Base-by-base conservation (phyloP, 768 basidiomycete genomes). In the Lactarius tabidus region DNA sequence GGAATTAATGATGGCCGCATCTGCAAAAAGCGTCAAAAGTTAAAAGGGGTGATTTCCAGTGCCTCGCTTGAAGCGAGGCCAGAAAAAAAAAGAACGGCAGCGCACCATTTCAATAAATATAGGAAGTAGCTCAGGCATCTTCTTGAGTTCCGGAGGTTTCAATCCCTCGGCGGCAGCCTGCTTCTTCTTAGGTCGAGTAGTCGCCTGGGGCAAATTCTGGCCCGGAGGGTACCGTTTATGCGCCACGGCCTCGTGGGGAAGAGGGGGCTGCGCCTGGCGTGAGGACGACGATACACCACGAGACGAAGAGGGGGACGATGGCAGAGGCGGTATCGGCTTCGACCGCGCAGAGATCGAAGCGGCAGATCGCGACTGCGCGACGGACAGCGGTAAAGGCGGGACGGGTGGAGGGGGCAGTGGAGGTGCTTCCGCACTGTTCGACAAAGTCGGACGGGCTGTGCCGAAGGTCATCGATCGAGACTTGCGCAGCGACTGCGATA, bases 51-150 rank as follows among this genome's bases (percentile, higher is more conserved):
- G 29, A 28, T 6, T 28, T 10, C 26, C n/a, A 35, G 1, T 18
- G 6, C 57, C 35, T 35, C 36, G 15, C 23, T 17, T 26, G 10
- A 12, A 54, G 23, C 15, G 23, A 31, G 54, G 20, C 14, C 15
- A 23, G 18, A 58, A 20, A 33, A 45, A 51, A 33, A 56, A 57
- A 38, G 39, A 62, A 36, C 53, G 43, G 61, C 26, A 31, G 77
- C 86, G 72, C 66, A 97, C 95, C 83, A 98, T 86, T 78, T 98
- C 97, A 52, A 89, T 83, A 74, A 98, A 98, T 31, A 98, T 70
- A 2, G 96, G 94, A 41, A 97, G 78, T 26, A 99, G 74, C 65
- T 85, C 81, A n/a, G 92, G 89, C 59, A 98, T 84, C 71, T 88
- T 82, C 55, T 80, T 77, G 55, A 98, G 78, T 59, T 91, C 86